Conservation (phyloP, 345 rosid species). For the Microthlaspi erraticum region DNA sequence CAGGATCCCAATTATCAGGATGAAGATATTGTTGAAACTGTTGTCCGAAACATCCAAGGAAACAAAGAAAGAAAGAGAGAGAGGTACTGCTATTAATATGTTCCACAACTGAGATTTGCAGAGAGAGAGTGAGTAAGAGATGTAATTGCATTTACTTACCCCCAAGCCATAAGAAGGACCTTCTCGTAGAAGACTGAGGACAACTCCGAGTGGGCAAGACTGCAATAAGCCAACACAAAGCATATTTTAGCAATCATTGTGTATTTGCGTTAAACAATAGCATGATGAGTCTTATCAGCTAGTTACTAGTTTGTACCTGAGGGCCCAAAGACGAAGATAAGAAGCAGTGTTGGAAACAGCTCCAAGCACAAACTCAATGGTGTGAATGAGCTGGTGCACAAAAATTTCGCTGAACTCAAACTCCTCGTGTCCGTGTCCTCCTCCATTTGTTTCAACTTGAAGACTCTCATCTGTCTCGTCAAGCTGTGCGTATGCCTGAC, state of each 20-base stretch:
- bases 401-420: conserved; percentile 95
- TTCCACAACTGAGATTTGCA: neutral
- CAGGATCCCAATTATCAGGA: conserved; percentile 68
- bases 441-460: conserved; percentile 61
- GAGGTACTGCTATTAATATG: neutral
- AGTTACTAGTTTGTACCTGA: conserved; percentile 60
- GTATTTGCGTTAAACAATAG: no score
- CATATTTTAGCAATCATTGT: neutral
- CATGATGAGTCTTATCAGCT: neutral
- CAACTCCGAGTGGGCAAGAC: conserved; percentile 95
- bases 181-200: conserved; percentile 95
- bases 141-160: conserved; percentile 54
- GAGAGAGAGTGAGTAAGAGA: neutral
- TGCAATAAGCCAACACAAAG: conserved; percentile 32
- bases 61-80: neutral
- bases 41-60: neutral
- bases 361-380: conserved; percentile 97
- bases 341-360: conserved; percentile 99
- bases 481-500: conserved; percentile 67
- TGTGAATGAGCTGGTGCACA: conserved; percentile 95
- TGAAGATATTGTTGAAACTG: conserved; percentile 82
- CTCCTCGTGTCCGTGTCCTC: conserved; percentile 81
- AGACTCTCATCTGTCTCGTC: conserved; percentile 75
- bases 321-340: conserved; percentile 94
- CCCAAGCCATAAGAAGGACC: conserved; percentile 87